These are phyloP conservation scores for Babesia bigemina DNA, from an alignment of 169 alveolate genomes.

Conservation along the genomic window DNA sequence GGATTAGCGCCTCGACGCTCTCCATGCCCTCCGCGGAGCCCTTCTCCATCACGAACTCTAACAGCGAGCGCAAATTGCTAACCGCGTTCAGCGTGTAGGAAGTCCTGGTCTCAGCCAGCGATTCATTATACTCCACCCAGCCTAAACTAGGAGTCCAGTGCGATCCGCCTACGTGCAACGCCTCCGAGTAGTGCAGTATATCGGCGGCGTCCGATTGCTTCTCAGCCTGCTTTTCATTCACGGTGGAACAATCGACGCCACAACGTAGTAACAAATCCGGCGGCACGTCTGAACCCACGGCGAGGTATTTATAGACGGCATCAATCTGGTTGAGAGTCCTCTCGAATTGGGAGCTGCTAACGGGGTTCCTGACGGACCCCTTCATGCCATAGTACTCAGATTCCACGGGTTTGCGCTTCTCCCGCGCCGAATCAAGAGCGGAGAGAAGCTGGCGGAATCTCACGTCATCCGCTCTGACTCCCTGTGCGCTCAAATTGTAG, in stretches of 20 bases:
- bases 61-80: conserved; percentile 17
- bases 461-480: conserved; percentile 34
- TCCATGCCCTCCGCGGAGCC: conserved; percentile 1
- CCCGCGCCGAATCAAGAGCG: conserved; percentile 17
- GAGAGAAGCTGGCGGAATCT: conserved; percentile 22
- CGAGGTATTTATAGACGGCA: conserved; percentile 16
- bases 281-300: conserved; percentile 37
- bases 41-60: conserved; percentile 19
- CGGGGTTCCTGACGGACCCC: conserved; percentile 19
- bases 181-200: conserved; percentile 13
- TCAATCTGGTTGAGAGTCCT: conserved; percentile 30
- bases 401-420: conserved; percentile 11
- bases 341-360: conserved; percentile 20
- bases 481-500: conserved; percentile 32
- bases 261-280: conserved; percentile 10
- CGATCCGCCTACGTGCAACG: conserved; percentile 21
- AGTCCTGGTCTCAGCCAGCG: conserved; percentile 9
- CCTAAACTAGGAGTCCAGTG: conserved; percentile 37
- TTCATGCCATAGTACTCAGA: conserved; percentile 6
- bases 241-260: background rate
- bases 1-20: conserved; percentile 1
- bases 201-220: background rate
- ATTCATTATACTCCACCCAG: conserved; percentile 56
- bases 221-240: background rate
- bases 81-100: conserved; percentile 28